Evolutionary conservation across 306 rosid species (phyloP).

Genomic region (Lathyrus tuberosus): DNA sequence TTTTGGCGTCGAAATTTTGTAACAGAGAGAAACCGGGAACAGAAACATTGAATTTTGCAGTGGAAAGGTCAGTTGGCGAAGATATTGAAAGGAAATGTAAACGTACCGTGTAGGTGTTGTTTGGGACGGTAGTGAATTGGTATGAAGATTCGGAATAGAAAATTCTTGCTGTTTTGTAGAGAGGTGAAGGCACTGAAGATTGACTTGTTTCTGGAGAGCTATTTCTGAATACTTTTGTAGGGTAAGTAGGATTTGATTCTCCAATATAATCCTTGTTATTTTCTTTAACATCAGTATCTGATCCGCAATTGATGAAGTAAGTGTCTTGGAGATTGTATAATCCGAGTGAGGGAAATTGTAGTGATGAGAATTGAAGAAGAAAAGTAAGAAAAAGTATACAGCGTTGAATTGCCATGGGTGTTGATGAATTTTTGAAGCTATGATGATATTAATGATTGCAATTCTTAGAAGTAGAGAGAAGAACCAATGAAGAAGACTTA

Average conservation of each 20-base stretch:
- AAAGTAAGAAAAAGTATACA: slow-evolving; percentile 19
- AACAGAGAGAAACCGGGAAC: slow-evolving; percentile 34
- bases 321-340: not conserved
- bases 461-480: not conserved
- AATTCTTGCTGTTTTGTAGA: slow-evolving; percentile 45
- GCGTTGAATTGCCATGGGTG: not conserved
- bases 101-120: too few relatives aligned
- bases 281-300: not conserved
- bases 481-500: not conserved
- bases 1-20: slow-evolving; percentile 13
- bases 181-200: not conserved
- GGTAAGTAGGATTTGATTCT: not conserved
- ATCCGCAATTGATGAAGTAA: slow-evolving; percentile 58
- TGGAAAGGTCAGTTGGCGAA: too few relatives aligned
- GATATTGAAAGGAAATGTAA: too few relatives aligned
- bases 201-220: not conserved
- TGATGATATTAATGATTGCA: not conserved
- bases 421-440: not conserved
- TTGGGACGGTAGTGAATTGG: not conserved
- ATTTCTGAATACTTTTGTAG: not conserved
- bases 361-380: slow-evolving; percentile 41
- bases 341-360: slow-evolving; percentile 8
- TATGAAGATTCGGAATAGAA: slow-evolving; percentile 5
- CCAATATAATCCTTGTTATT: not conserved
- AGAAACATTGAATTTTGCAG: too few relatives aligned